Evolutionary conservation across 805 yeast species (phyloP).

Genomic region (Kurtzmaniella fragi): DNA sequence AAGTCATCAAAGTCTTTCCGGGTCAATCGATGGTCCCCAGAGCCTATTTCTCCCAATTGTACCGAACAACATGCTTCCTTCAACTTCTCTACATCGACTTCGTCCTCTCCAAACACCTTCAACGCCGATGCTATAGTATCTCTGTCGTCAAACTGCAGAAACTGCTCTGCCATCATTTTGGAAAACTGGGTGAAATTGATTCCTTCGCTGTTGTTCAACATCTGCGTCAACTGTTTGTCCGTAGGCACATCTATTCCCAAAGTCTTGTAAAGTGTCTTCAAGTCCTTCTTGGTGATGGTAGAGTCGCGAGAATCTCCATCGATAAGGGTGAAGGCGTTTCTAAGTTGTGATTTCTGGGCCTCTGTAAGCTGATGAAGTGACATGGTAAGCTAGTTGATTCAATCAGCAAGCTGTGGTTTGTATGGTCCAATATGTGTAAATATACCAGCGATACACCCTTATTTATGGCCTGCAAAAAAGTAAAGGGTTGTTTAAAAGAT

Average conservation of each 20-base stretch:
- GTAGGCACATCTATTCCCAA: slow-evolving; percentile 45
- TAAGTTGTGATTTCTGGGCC: slow-evolving; percentile 59
- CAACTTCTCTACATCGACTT: slow-evolving; percentile 45
- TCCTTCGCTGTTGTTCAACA: slow-evolving; percentile 42
- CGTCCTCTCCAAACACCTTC: slow-evolving; percentile 42
- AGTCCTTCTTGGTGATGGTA: slow-evolving; percentile 48
- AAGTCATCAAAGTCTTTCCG: slow-evolving; percentile 45
- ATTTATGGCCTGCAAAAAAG: too few species aligned
- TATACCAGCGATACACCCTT: too few species aligned
- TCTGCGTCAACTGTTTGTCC: slow-evolving; percentile 39
- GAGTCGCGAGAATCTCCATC: slow-evolving; percentile 80
- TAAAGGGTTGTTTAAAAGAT: too few species aligned
- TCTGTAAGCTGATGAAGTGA: slow-evolving; percentile 44
- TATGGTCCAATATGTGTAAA: not conserved
- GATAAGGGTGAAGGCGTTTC: slow-evolving; percentile 72
- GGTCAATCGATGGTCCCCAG: slow-evolving; percentile 41
- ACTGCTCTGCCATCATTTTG: slow-evolving; percentile 53
- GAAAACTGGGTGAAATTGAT: slow-evolving; percentile 64
- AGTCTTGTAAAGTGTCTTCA: slow-evolving; percentile 48
- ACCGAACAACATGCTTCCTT: slow-evolving; percentile 43
- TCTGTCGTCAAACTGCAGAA: slow-evolving; percentile 48
- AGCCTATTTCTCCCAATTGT: slow-evolving; percentile 40
- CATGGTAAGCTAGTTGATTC: slow-evolving; percentile 7
- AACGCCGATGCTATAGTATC: slow-evolving; percentile 55
- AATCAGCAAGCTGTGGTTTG: not conserved